phyloP scores from a whole-genome alignment of 495 filamentous ascomycete genomes.

The Physcia stellaris region DNA sequence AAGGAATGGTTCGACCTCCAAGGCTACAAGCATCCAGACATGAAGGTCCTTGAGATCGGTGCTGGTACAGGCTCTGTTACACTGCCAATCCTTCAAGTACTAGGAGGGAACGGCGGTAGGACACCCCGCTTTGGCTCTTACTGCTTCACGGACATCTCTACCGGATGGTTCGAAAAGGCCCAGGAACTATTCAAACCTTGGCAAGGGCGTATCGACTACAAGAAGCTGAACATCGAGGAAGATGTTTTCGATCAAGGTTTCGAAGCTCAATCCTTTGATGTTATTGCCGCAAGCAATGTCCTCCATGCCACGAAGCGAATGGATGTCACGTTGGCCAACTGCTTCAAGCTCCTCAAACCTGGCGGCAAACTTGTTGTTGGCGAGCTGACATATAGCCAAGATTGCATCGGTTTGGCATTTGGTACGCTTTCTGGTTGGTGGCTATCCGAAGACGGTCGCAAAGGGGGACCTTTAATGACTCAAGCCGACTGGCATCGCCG shows the following conservation, averaged over 20 bases:
- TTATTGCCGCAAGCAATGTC: constrained; percentile 9
- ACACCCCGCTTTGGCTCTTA: constrained; percentile 22
- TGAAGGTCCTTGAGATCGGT: constrained; percentile 38
- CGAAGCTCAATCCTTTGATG: constrained; percentile 7
- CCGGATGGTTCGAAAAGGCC: constrained; percentile 25
- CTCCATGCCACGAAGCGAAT: constrained; percentile 19
- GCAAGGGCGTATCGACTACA: neutral
- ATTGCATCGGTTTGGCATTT: too few species aligned
- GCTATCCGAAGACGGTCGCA: too few species aligned
- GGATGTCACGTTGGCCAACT: constrained; percentile 6
- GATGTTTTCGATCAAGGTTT: constrained; percentile 11
- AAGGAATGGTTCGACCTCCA: too few species aligned
- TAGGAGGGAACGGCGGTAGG: constrained; percentile 10
- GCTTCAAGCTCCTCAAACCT: constrained; percentile 10
- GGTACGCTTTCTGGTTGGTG: neutral
- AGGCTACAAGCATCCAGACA: constrained; percentile 21
- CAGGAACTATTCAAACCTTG: constrained; percentile 13
- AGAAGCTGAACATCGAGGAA: neutral
- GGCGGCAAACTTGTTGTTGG: neutral
- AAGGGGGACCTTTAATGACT: neutral
- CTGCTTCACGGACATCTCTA: constrained; percentile 37
- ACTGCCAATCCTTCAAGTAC: constrained; percentile 14
- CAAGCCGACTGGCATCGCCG: neutral
- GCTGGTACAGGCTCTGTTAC: constrained; percentile 33
- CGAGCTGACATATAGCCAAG: too few species aligned